Conservation (phyloP, 176 grass and related monocot species). For the Oryza nivara region DNA sequence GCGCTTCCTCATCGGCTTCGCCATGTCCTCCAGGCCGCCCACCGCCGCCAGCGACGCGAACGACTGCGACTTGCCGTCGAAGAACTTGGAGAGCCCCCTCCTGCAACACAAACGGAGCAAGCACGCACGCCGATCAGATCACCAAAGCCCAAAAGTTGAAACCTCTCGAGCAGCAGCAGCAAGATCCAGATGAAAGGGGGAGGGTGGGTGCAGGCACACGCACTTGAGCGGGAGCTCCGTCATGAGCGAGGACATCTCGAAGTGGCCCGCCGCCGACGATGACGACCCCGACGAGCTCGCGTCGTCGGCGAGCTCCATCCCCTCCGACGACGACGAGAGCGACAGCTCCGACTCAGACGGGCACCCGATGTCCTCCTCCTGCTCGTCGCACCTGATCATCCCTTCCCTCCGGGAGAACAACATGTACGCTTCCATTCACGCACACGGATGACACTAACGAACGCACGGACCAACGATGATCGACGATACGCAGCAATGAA, state of each 20-base stretch:
- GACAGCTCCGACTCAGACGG: conserved; percentile 45
- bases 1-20: conserved; percentile 58
- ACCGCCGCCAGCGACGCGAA: conserved; percentile 67
- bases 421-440: conserved; percentile 45
- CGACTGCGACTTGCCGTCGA: conserved; percentile 83
- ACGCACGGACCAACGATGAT: not conserved
- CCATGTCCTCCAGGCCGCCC: conserved; percentile 56
- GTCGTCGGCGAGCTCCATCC: conserved; percentile 58
- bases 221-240: conserved; percentile 74
- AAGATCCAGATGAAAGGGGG: not conserved
- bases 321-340: conserved; percentile 37
- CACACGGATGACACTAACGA: conserved; percentile 13
- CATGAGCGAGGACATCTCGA: conserved; percentile 76
- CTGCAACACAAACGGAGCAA: conserved; percentile 33
- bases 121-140: conserved; percentile 23
- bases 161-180: not conserved
- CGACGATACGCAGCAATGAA: not conserved
- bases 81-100: conserved; percentile 76
- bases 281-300: conserved; percentile 48
- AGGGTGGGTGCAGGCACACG: conserved; percentile 24
- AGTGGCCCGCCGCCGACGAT: conserved; percentile 25
- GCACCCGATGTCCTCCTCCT: conserved; percentile 63
- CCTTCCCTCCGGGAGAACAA: conserved; percentile 31
- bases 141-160: not conserved
- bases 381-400: conserved; percentile 2